Conservation (phyloP, 2,329 filamentous ascomycete genomes). For the Aspergillus clavatus region DNA sequence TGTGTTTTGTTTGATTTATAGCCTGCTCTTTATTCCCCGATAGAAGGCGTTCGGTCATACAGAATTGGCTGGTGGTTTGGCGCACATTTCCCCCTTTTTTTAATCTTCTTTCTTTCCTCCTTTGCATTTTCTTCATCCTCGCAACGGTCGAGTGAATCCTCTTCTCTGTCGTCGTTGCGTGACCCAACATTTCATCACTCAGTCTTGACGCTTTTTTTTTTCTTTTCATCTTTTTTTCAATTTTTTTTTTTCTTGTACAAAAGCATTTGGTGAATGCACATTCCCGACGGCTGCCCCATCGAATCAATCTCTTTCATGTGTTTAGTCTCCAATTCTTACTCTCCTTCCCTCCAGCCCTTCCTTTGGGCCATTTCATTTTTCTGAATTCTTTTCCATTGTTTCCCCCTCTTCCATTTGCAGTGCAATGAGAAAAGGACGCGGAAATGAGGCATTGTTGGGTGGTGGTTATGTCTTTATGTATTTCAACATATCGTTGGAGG, state of each 20-base stretch:
- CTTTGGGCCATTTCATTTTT: not conserved
- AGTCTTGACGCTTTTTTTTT: too few relatives aligned
- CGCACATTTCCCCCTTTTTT: slow-evolving; percentile 25
- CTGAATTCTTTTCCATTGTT: slow-evolving; percentile 7
- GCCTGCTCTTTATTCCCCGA: slow-evolving; percentile 33
- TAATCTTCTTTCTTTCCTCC: slow-evolving; percentile 12
- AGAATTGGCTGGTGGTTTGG: slow-evolving; percentile 29
- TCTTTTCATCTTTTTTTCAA: slow-evolving; percentile 13
- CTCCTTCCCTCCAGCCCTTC: not conserved
- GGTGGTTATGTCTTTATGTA: slow-evolving; percentile 12
- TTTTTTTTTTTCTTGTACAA: slow-evolving; percentile 27
- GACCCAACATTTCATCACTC: slow-evolving; percentile 5
- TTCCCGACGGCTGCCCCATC: slow-evolving; percentile 7
- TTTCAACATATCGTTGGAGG: slow-evolving; percentile 22
- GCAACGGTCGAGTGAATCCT: not conserved
- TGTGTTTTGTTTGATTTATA: slow-evolving; percentile 22
- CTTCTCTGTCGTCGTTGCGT: slow-evolving; percentile 10
- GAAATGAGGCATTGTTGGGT: slow-evolving; percentile 13
- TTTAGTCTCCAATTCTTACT: slow-evolving; percentile 5
- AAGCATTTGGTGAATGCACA: slow-evolving; percentile 23
- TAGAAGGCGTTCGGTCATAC: slow-evolving; percentile 38
- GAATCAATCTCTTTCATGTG: slow-evolving; percentile 9
- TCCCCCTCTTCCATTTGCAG: slow-evolving; percentile 6
- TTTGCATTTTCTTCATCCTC: slow-evolving; percentile 5
- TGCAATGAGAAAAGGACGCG: slow-evolving; percentile 7